Evolutionary conservation across 2,329 filamentous ascomycete genomes (phyloP), one percentile per base, ranked within the genome.

Genomic region (Colletotrichum australisinense): DNA sequence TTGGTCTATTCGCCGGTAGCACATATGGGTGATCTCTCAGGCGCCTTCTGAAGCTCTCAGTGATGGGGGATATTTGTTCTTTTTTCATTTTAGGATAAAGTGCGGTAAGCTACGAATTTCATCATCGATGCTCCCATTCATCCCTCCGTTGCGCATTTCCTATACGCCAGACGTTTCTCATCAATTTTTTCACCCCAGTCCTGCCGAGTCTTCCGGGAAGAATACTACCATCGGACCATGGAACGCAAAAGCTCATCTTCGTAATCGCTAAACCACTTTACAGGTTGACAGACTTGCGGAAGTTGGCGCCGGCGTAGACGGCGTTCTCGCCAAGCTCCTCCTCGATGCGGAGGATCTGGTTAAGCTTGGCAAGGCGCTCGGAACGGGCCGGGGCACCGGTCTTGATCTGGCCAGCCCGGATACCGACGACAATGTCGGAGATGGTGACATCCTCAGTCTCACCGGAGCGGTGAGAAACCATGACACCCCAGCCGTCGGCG

Each of bases 381-480:
- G 96, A 98, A 82, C 97, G 93, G 84, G 93, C 94, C 79, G 97
- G 97, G 76, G 96, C 96, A 91, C 95, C 95, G 78, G 95, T 97
- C 94, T 98, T 98, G 92, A 99, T 98, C 91, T 99, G 95, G 79
- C 97, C 97, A 81, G 95, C 89, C 81, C 97, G 94, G 83, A 99
- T 94, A 89, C 97, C 97, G 79, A 99, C 97, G 77, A 95, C 95
- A 79, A 99, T 97, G 84, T 99, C 97, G 79, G 97, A 93, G 84
- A 99, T 99, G 86, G 97, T 99, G 80, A 99, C 97, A 88, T 99
- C 97, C 89, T 98, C 97, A 74, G 97, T 99, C 93, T 99, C 97
- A 85, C 97, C 97, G 76, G 97, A 99, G 81, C 97, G 93, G 91
- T 99, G 97, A 78, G 97, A 98, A 77, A 99, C 97, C 97, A 99